Evolutionary conservation across 371 early-diverging fungal genomes (phyloP).

Genomic region (Encephalitozoon intestinalis): DNA sequence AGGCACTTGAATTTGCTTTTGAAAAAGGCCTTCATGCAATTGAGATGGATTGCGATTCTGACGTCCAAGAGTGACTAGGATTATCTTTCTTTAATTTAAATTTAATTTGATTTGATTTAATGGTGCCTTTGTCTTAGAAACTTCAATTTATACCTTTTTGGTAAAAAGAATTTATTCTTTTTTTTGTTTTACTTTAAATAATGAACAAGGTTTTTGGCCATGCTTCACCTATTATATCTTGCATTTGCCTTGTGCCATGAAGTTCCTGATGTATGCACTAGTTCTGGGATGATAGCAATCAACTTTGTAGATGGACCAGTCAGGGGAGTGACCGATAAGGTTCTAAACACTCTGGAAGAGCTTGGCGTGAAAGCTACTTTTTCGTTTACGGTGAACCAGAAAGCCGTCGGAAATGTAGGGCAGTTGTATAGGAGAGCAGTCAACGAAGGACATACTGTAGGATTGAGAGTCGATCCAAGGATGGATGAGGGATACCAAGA

Average conservation of each 20-base stretch:
- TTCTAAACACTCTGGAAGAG: constrained; percentile 43
- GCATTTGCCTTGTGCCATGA: background rate
- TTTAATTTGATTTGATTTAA: background rate
- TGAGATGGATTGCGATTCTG: constrained; percentile 20
- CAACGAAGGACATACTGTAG: constrained; percentile 58
- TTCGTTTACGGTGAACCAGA: constrained; percentile 48
- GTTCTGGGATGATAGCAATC: constrained; percentile 52
- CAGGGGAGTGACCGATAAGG: constrained; percentile 24
- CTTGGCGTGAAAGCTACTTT: constrained; percentile 48
- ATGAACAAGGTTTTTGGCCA: background rate
- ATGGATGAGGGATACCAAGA: constrained; percentile 40
- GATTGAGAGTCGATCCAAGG: constrained; percentile 55
- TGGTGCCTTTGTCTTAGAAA: too few relatives aligned
- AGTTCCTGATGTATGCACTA: constrained; percentile 47
- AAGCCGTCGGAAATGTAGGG: constrained; percentile 43
- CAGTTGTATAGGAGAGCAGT: constrained; percentile 32
- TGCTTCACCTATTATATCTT: background rate
- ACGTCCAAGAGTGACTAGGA: background rate
- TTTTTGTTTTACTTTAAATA: background rate
- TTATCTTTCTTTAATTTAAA: background rate
- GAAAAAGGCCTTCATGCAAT: constrained; percentile 2
- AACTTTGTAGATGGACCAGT: constrained; percentile 60
- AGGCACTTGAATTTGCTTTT: constrained; percentile 9
- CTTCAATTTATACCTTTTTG: background rate
- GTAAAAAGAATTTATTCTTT: background rate